Conservation (phyloP, 176 grass and related monocot genomes). For the Zoysia japonica region DNA sequence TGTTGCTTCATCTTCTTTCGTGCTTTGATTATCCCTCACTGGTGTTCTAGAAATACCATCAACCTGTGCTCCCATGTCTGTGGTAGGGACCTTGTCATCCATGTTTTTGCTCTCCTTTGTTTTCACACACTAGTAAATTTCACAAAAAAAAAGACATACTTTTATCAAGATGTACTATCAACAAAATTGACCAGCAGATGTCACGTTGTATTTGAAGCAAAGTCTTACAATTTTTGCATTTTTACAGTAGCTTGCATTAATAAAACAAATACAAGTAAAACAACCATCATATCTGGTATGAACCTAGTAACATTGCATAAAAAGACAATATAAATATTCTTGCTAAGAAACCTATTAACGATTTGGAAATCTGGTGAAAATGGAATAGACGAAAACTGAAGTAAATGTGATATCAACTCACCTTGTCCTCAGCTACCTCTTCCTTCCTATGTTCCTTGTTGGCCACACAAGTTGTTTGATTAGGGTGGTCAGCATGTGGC, state of each 20-base stretch:
- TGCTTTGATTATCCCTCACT: neutral
- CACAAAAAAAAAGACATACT: neutral
- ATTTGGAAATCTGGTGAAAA: neutral
- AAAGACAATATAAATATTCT: neutral
- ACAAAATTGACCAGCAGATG: neutral
- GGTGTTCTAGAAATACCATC: neutral
- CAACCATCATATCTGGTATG: neutral
- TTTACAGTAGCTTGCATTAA: neutral
- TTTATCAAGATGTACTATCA: neutral
- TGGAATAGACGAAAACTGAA: neutral
- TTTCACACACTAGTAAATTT: conserved; percentile 6
- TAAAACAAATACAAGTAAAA: neutral
- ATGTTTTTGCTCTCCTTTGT: conserved; percentile 1
- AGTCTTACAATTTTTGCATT: neutral
- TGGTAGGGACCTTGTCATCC: neutral
- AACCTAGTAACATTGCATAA: neutral
- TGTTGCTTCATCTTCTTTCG: neutral
- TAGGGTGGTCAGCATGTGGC: neutral
- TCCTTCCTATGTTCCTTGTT: neutral
- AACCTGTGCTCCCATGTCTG: neutral
- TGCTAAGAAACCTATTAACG: neutral
- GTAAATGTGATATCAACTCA: neutral
- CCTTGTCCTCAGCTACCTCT: neutral
- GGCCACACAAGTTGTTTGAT: neutral
- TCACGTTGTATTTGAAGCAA: neutral